Percentiles rank a stretch among this genome's conserved stretches.
Conservation (phyloP, 2,329 filamentous ascomycete genomes). For the Onygenales sp. region DNA sequence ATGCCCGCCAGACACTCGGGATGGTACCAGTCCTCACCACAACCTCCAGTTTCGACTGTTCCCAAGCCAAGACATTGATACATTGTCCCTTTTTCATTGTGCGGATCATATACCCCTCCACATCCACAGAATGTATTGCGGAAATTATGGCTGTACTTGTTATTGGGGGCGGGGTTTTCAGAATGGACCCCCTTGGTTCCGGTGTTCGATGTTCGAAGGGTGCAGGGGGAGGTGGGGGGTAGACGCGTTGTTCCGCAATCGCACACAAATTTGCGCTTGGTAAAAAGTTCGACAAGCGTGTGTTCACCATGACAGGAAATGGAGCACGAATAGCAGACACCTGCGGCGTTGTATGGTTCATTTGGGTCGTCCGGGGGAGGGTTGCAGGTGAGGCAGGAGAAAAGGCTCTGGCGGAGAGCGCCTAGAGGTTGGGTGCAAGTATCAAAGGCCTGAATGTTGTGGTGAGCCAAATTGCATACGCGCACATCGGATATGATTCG, state of each 20-base stretch:
- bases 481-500: neutral
- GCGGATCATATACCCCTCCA: conserved; percentile 74
- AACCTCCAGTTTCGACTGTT: conserved; percentile 69
- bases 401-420: conserved; percentile 75
- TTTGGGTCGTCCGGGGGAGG: conserved; percentile 49
- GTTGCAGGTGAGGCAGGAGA: conserved; percentile 89
- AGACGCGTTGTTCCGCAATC: conserved; percentile 88
- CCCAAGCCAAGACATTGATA: conserved; percentile 90
- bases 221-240: conserved; percentile 61
- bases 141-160: conserved; percentile 95
- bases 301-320: conserved; percentile 96
- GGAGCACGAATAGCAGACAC: conserved; percentile 92
- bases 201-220: conserved; percentile 59
- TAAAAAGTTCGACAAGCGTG: conserved; percentile 87
- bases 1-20: conserved; percentile 82
- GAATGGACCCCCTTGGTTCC: conserved; percentile 72
- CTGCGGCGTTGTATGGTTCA: conserved; percentile 62
- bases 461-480: neutral
- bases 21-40: conserved; percentile 97
- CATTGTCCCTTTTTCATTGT: conserved; percentile 92
- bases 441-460: conserved; percentile 54
- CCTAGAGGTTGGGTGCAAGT: conserved; percentile 87
- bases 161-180: conserved; percentile 58
- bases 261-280: conserved; percentile 89
- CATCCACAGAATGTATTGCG: conserved; percentile 88